Evolutionary conservation across 202 grass and related monocot genomes (phyloP).

Genomic region (Tripidium arundinaceum): DNA sequence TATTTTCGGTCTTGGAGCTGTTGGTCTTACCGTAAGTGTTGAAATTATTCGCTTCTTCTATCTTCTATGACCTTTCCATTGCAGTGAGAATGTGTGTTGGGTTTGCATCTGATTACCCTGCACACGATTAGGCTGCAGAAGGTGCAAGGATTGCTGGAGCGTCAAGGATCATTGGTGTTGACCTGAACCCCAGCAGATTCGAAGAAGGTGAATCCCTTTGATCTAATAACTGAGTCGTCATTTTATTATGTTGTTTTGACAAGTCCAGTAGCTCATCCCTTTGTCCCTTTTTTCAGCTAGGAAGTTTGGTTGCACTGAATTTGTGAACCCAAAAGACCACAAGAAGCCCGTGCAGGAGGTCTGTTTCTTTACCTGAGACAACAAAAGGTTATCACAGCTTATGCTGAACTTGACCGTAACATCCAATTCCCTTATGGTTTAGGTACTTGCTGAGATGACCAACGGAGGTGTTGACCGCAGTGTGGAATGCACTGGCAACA

Average conservation of each 20-base stretch:
- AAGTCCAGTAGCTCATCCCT: slow-evolving; percentile 23
- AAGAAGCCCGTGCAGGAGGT: slow-evolving; percentile 85
- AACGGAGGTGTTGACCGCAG: slow-evolving; percentile 88
- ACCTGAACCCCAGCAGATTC: slow-evolving; percentile 71
- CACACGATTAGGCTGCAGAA: slow-evolving; percentile 57
- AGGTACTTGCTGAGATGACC: slow-evolving; percentile 96
- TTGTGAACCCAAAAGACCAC: slow-evolving; percentile 85
- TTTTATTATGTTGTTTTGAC: neutral
- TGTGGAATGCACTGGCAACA: slow-evolving; percentile 87
- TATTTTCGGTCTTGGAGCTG: slow-evolving; percentile 81
- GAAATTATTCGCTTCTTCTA: neutral
- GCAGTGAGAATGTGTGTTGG: neutral
- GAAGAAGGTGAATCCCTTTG: slow-evolving; percentile 62
- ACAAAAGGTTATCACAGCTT: neutral
- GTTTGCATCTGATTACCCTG: neutral
- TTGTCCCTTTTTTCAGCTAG: slow-evolving; percentile 45
- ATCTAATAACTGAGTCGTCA: neutral
- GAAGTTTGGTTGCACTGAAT: slow-evolving; percentile 92
- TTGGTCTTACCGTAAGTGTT: slow-evolving; percentile 71
- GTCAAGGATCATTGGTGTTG: slow-evolving; percentile 76
- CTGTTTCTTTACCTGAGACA: neutral
- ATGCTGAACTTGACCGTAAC: neutral
- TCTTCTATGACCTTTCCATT: neutral
- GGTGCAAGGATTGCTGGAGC: slow-evolving; percentile 81
- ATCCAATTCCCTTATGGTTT: slow-evolving; percentile 7